phyloP scores from a whole-genome alignment of 768 basidiomycete genomes.

The Phanerochaete sordida region DNA sequence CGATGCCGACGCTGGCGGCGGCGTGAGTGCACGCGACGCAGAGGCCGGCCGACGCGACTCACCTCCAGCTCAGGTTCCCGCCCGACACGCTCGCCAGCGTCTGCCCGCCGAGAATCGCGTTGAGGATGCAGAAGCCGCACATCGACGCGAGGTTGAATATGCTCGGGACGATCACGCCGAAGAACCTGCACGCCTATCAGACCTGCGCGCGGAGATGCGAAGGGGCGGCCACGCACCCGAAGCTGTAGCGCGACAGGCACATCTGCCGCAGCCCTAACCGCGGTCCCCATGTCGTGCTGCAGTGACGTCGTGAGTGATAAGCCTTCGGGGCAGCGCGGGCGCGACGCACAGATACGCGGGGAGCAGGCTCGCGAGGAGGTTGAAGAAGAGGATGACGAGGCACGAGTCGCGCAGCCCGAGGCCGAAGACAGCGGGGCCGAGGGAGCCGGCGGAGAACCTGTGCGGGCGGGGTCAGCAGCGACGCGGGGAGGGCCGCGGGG shows the following conservation, averaged over 20 bases:
- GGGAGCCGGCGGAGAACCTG: constrained; percentile 45
- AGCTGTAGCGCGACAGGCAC: constrained; percentile 65
- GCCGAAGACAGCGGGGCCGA: constrained; percentile 42
- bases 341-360: constrained; percentile 41
- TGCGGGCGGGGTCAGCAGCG: background rate
- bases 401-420: constrained; percentile 42
- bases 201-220: background rate
- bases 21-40: background rate
- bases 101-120: constrained; percentile 62
- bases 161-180: constrained; percentile 46
- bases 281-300: constrained; percentile 69
- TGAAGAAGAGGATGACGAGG: constrained; percentile 44
- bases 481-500: too few species aligned
- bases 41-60: constrained; percentile 13
- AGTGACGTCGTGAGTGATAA: background rate
- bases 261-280: constrained; percentile 80
- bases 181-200: constrained; percentile 41
- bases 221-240: constrained; percentile 41
- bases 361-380: constrained; percentile 36
- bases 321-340: background rate
- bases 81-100: constrained; percentile 48
- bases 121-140: constrained; percentile 55
- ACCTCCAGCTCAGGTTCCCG: constrained; percentile 49
- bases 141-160: constrained; percentile 47
- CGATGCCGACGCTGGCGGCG: constrained; percentile 61